A percentile compares a stretch with the other conserved stretches of the same genome.
These are phyloP conservation scores for Globisporangium carolinianum DNA, from an alignment of 352 stramenopile genomes.

Conservation along the genomic window DNA sequence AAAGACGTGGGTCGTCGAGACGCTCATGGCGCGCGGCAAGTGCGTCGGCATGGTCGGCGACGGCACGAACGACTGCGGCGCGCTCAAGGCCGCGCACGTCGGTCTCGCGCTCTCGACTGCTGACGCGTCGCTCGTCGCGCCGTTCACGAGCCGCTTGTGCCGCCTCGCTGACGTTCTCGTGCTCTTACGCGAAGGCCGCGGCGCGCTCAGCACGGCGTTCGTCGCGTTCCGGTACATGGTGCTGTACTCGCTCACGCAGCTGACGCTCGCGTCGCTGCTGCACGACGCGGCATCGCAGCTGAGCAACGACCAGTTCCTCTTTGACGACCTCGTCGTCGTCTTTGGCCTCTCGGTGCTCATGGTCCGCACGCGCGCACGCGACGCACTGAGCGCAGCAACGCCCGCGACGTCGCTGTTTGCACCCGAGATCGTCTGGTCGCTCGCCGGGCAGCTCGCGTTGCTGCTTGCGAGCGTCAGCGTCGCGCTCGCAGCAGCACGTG, in stretches of 20 bases:
- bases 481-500: conserved; percentile 39
- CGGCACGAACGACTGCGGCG: conserved; percentile 87
- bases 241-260: conserved; percentile 87
- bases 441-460: conserved; percentile 48
- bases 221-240: conserved; percentile 90
- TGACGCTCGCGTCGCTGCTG: conserved; percentile 61
- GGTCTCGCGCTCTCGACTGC: conserved; percentile 84
- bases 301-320: conserved; percentile 76
- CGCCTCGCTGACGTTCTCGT: conserved; percentile 76
- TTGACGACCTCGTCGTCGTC: conserved; percentile 67
- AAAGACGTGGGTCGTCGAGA: conserved; percentile 79
- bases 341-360: conserved; percentile 68
- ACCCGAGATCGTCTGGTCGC: conserved; percentile 43
- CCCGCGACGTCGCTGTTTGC: conserved; percentile 61
- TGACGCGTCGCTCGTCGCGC: conserved; percentile 86
- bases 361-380: conserved; percentile 43
- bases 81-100: conserved; percentile 87
- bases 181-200: conserved; percentile 84
- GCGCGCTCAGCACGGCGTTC: conserved; percentile 85
- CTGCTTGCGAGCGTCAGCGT: conserved; percentile 53
- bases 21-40: conserved; percentile 40
- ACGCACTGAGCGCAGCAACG: conserved; percentile 30
- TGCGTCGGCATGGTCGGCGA: conserved; percentile 71
- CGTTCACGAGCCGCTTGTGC: conserved; percentile 88
- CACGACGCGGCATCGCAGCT: conserved; percentile 58